Base-by-base conservation (phyloP, 2,329 filamentous ascomycete genomes). In the Xylaria sp. region DNA sequence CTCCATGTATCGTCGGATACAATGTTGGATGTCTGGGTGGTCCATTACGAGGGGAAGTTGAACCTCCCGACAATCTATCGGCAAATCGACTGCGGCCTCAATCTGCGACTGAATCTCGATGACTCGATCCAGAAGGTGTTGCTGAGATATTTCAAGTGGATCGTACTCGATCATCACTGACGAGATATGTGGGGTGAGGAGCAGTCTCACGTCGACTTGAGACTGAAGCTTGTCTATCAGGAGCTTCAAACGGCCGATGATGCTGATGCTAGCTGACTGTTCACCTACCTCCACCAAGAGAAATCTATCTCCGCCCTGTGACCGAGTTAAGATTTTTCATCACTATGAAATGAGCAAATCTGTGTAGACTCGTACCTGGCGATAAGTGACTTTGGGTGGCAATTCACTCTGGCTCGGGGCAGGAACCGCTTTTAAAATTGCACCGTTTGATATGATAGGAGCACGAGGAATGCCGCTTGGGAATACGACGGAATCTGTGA, bases 1-100 rank as follows among this genome's bases (percentile, higher is more conserved):
- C 28, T 86, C 86, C 74, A 86, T 86, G 76, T 91, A 91, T 3
- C 89, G 83, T 54, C 86, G 79, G 0, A 89, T 83, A 0, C 88
- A 88, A 40, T 86, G 83, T 23, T 82, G 74, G 65, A 77, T 79
- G n/a, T 79, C 76, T 17, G 70, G 72, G 65, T 83, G 81, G 48
- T 83, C 74, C 63, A 83, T 81, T 7, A 79, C 78, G 38, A 83
- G 74, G 0, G 81, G 82, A 2, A 83, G 75, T 13, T 72, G 70
- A 4, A 83, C 70, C 0, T 68, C 73, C 2, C 80, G 78, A 0
- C 78, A 79, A 0, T 75, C 67, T 0, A 82, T 57, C 13, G 31
- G 40, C 20, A 40, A 17, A 15, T 49, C 28, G 13, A 48, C 15
- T 40, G 51, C 17, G 9, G 40, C 20, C 9, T 44, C 42, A 17